A percentile compares a stretch with the other conserved stretches of the same genome.
phyloP scores from a whole-genome alignment of 306 rosid species.

The Acacia acuminata region DNA sequence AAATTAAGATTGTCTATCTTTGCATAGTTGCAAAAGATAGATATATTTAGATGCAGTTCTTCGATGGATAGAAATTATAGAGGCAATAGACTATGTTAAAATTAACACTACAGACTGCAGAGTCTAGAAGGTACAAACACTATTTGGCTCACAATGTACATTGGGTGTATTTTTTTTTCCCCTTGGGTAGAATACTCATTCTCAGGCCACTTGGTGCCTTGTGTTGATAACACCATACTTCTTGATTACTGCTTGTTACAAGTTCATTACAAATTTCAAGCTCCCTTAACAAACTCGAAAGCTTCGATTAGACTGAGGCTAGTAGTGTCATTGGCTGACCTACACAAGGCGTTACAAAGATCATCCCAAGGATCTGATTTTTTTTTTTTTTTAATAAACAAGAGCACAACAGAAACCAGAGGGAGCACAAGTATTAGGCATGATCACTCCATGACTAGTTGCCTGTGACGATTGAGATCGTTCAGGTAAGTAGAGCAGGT shows the following conservation, averaged over 20 bases:
- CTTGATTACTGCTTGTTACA: constrained; percentile 19
- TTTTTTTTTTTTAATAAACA: background rate
- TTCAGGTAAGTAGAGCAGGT: constrained; percentile 79
- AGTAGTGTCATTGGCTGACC: constrained; percentile 29
- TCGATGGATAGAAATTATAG: background rate
- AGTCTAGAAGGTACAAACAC: constrained; percentile 11
- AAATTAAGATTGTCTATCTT: background rate
- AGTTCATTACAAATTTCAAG: constrained; percentile 33
- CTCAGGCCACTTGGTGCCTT: background rate
- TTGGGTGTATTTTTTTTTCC: background rate
- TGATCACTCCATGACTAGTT: constrained; percentile 73
- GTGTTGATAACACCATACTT: background rate
- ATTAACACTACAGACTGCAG: background rate
- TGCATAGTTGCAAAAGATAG: background rate
- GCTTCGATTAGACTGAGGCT: constrained; percentile 28
- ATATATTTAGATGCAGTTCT: background rate
- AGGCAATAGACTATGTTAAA: constrained; percentile 10
- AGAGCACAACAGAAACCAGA: constrained; percentile 11
- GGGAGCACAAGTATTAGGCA: background rate
- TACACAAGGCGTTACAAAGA: constrained; percentile 25
- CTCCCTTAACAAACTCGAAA: background rate
- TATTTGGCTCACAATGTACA: constrained; percentile 20
- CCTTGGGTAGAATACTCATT: background rate
- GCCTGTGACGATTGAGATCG: constrained; percentile 83
- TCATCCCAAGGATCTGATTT: constrained; percentile 29